These are phyloP conservation scores for Penicillium psychrofluorescens DNA, from an alignment of 495 filamentous ascomycete species.

Conservation along the genomic window DNA sequence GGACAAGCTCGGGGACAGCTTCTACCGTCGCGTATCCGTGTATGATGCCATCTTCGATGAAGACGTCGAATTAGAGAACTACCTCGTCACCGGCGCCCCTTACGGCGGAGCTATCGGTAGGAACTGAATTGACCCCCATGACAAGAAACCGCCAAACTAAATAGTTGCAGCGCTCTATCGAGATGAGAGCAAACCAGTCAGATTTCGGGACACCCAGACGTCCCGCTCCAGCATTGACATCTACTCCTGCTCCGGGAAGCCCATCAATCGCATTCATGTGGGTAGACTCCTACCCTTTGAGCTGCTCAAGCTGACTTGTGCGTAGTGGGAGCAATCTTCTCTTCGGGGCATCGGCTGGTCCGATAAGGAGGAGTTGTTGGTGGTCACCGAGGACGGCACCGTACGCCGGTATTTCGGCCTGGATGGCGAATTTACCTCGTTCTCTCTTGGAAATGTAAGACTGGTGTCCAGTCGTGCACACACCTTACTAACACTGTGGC, in stretches of 20 bases:
- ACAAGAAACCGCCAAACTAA: not conserved
- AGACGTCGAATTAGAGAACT: conserved; percentile 91
- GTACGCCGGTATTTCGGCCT: conserved; percentile 89
- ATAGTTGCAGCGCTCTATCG: conserved; percentile 66
- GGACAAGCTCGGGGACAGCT: conserved; percentile 84
- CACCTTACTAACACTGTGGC: conserved; percentile 9
- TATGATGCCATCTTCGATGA: conserved; percentile 89
- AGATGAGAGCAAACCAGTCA: conserved; percentile 76
- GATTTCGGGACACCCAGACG: conserved; percentile 62
- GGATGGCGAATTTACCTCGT: conserved; percentile 90
- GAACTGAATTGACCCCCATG: conserved; percentile 3
- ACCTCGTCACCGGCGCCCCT: conserved; percentile 86
- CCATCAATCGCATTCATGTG: conserved; percentile 65
- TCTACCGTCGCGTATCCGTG: conserved; percentile 87
- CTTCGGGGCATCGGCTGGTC: conserved; percentile 94
- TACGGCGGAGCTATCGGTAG: conserved; percentile 89
- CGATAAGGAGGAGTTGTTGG: conserved; percentile 87
- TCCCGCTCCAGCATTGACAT: conserved; percentile 84
- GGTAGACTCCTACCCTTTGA: conserved; percentile 6
- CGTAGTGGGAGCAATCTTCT: conserved; percentile 82
- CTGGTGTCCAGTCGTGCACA: not conserved
- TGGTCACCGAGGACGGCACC: conserved; percentile 82
- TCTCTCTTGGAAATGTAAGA: conserved; percentile 79
- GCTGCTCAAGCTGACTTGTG: conserved; percentile 4
- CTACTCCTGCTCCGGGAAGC: conserved; percentile 85